These are phyloP conservation scores for Ogataea neopini DNA, from an alignment of 805 yeast species.

Conservation along the genomic window DNA sequence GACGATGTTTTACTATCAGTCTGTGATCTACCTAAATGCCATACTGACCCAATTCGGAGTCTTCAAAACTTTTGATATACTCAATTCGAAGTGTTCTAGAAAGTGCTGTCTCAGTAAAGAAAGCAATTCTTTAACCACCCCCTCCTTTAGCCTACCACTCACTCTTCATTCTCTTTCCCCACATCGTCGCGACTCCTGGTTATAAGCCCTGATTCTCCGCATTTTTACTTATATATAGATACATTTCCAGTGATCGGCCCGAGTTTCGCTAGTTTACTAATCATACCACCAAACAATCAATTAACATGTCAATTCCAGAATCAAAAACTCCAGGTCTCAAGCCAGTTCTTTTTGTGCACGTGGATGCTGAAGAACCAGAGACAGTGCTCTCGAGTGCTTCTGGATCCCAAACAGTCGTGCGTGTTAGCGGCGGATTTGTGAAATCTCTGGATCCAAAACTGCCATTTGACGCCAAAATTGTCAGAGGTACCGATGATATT, in stretches of 20 bases:
- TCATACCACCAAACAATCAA: not conserved
- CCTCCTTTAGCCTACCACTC: not conserved
- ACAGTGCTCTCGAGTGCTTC: slow-evolving; percentile 30
- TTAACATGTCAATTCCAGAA: slow-evolving; percentile 15
- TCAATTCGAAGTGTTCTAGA: too few relatives aligned
- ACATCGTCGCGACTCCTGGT: not conserved
- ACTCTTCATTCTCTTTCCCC: not conserved
- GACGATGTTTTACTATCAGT: too few relatives aligned
- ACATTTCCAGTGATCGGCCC: not conserved
- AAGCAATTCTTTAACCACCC: too few relatives aligned
- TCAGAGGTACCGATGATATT: slow-evolving; percentile 51
- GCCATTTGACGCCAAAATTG: slow-evolving; percentile 41
- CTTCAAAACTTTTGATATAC: too few relatives aligned
- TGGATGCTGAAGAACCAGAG: slow-evolving; percentile 37
- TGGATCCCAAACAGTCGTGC: slow-evolving; percentile 32
- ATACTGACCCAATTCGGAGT: too few relatives aligned
- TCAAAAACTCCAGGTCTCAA: slow-evolving; percentile 30
- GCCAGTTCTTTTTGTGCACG: slow-evolving; percentile 41
- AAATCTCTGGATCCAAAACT: slow-evolving; percentile 38
- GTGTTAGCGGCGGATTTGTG: slow-evolving; percentile 37
- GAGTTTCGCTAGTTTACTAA: not conserved
- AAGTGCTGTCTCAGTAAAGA: too few relatives aligned
- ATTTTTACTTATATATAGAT: not conserved
- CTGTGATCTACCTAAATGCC: too few relatives aligned
- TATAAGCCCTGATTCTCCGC: slow-evolving; percentile 1